Percentiles rank a stretch among this genome's conserved stretches.
These are phyloP conservation scores for Reticulascus tulasneorum DNA, from an alignment of 2,329 filamentous ascomycete species.

Conservation along the genomic window DNA sequence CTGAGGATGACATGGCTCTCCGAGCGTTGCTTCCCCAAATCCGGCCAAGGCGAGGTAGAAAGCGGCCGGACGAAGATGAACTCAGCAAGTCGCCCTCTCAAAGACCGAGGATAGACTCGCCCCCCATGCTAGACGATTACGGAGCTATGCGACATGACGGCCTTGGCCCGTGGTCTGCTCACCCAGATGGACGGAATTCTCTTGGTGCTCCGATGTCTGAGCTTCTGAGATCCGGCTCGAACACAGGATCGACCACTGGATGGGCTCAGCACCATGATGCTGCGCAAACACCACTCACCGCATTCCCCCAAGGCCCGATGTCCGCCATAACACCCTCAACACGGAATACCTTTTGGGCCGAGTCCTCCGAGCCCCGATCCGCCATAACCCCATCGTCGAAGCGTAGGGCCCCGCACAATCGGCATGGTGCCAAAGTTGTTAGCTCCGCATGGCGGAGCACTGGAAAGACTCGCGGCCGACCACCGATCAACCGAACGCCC, in stretches of 20 bases:
- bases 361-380: conserved; percentile 62
- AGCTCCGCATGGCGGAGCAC: conserved; percentile 81
- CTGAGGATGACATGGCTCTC: conserved; percentile 86
- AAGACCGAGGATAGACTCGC: conserved; percentile 40
- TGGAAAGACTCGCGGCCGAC: conserved; percentile 74
- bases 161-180: conserved; percentile 46
- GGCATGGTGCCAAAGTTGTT: conserved; percentile 78
- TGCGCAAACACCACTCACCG: conserved; percentile 58
- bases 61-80: conserved; percentile 61
- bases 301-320: conserved; percentile 57
- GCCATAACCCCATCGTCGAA: conserved; percentile 69
- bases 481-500: conserved; percentile 61
- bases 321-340: conserved; percentile 70
- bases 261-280: conserved; percentile 47
- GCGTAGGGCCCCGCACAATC: conserved; percentile 46
- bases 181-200: conserved; percentile 33
- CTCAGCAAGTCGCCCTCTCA: conserved; percentile 48
- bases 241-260: conserved; percentile 26
- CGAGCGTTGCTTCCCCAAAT: conserved; percentile 78
- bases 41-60: conserved; percentile 57
- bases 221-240: conserved; percentile 30
- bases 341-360: conserved; percentile 50
- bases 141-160: conserved; percentile 19
- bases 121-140: conserved; percentile 1
- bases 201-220: conserved; percentile 30